Evolutionary conservation across 2,329 filamentous ascomycete species (phyloP).

Genomic region (Tympanopsis confertula): DNA sequence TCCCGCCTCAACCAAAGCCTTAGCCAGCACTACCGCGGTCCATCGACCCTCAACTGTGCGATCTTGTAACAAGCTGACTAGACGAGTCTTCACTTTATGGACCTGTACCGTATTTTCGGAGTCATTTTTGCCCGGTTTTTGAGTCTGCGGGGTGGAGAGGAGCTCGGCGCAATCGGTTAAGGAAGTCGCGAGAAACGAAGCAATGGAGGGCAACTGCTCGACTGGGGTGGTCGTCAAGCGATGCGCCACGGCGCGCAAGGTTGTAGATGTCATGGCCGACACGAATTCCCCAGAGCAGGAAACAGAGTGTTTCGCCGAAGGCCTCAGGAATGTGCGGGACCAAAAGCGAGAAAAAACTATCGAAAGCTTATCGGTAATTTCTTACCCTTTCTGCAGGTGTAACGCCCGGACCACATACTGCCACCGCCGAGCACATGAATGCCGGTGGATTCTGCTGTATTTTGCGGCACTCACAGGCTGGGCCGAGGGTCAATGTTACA

Average conservation of each 20-base stretch:
- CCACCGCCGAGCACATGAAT: too few relatives aligned
- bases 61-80: slow-evolving; percentile 47
- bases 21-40: slow-evolving; percentile 46
- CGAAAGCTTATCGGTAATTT: too few relatives aligned
- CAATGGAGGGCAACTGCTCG: slow-evolving; percentile 40
- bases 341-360: too few relatives aligned
- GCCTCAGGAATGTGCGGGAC: too few relatives aligned
- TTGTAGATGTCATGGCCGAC: not conserved
- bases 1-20: slow-evolving; percentile 44
- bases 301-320: too few relatives aligned
- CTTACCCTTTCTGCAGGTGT: too few relatives aligned
- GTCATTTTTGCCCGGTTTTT: slow-evolving; percentile 27
- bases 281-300: not conserved
- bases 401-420: too few relatives aligned
- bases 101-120: slow-evolving; percentile 37
- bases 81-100: slow-evolving; percentile 45
- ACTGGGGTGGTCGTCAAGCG: slow-evolving; percentile 37
- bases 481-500: too few relatives aligned
- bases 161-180: slow-evolving; percentile 10
- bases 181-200: slow-evolving; percentile 31
- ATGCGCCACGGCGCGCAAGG: not conserved
- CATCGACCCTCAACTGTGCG: slow-evolving; percentile 43
- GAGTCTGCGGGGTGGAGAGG: slow-evolving; percentile 29
- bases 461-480: too few relatives aligned
- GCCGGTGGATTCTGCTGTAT: too few relatives aligned